Evolutionary conservation across 1,284 basidiomycete species (phyloP).

Genomic region (Trametes pubescens): DNA sequence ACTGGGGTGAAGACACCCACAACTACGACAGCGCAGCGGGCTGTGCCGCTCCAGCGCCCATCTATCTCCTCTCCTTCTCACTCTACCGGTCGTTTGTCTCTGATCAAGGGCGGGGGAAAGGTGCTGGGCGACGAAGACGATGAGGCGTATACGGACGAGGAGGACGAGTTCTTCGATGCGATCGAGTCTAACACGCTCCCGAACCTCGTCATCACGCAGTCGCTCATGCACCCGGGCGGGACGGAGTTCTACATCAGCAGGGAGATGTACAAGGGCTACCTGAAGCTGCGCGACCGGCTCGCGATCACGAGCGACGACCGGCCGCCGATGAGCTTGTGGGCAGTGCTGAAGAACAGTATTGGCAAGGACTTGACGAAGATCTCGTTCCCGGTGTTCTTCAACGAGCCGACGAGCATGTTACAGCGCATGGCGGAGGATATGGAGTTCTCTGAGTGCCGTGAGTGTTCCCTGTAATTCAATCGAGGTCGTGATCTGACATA

Average conservation of each 20-base stretch:
- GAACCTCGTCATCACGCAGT: slow-evolving; percentile 73
- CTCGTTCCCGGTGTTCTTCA: slow-evolving; percentile 95
- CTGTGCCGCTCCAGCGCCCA: slow-evolving; percentile 10
- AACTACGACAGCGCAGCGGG: slow-evolving; percentile 10
- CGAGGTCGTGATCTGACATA: not conserved
- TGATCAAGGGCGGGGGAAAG: slow-evolving; percentile 28
- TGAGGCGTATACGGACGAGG: slow-evolving; percentile 79
- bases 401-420: slow-evolving; percentile 96
- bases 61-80: slow-evolving; percentile 21
- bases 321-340: slow-evolving; percentile 94
- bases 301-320: slow-evolving; percentile 82
- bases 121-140: slow-evolving; percentile 40
- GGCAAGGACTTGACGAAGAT: slow-evolving; percentile 98
- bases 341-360: slow-evolving; percentile 94
- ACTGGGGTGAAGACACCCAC: slow-evolving; percentile 12
- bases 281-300: slow-evolving; percentile 68
- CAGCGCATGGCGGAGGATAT: slow-evolving; percentile 93
- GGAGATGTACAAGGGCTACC: slow-evolving; percentile 76
- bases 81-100: slow-evolving; percentile 18
- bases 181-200: slow-evolving; percentile 87
- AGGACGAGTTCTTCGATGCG: slow-evolving; percentile 98
- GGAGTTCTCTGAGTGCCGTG: slow-evolving; percentile 94
- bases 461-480: slow-evolving; percentile 45
- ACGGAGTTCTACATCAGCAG: slow-evolving; percentile 49
- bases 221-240: slow-evolving; percentile 51